Conservation (phyloP, 2,329 filamentous ascomycete species). For the Xylaria sp. region DNA sequence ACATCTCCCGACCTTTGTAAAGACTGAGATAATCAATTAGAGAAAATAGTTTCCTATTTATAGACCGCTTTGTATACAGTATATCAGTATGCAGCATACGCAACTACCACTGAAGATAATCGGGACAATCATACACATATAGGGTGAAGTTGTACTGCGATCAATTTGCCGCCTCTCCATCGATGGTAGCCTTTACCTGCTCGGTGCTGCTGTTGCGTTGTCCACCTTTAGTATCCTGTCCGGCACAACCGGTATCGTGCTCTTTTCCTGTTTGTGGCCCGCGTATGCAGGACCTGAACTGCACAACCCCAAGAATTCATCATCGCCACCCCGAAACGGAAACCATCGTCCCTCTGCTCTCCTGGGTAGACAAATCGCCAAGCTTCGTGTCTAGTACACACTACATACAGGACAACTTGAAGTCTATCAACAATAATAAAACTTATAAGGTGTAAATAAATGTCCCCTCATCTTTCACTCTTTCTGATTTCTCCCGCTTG, state of each 20-base stretch:
- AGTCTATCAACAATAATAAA: background rate
- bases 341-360: constrained; percentile 23
- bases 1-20: background rate
- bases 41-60: background rate
- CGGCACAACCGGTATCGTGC: background rate
- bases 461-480: background rate
- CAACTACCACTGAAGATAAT: background rate
- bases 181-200: background rate
- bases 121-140: background rate
- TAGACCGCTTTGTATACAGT: background rate
- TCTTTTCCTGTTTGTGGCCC: constrained; percentile 19
- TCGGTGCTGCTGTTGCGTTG: background rate
- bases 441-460: constrained; percentile 15
- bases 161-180: background rate
- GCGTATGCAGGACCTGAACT: constrained; percentile 31
- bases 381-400: background rate
- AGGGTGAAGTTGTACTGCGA: background rate
- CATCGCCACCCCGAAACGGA: constrained; percentile 31
- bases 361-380: background rate
- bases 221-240: background rate
- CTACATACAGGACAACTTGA: background rate
- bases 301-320: constrained; percentile 38
- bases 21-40: background rate
- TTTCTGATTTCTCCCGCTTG: background rate
- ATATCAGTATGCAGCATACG: background rate